Evolutionary conservation across 805 yeast genomes (phyloP).

Genomic region (Ogataea neopini): DNA sequence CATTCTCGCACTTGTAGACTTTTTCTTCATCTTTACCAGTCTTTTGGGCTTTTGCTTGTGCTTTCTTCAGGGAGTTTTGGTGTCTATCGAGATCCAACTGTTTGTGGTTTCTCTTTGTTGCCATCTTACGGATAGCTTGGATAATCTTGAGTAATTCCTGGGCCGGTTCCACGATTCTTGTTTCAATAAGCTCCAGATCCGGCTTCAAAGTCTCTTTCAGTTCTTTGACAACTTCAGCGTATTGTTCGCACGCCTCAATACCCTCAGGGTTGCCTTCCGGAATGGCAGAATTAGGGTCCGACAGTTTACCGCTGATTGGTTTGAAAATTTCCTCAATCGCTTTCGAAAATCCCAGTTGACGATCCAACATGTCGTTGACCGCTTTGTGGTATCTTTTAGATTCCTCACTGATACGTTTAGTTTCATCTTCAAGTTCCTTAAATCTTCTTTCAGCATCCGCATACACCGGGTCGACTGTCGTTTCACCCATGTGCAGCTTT

Average conservation of each 20-base stretch:
- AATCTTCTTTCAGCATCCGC: constrained; percentile 95
- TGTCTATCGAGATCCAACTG: constrained; percentile 92
- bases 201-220: constrained; percentile 86
- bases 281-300: constrained; percentile 82
- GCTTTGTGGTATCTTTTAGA: constrained; percentile 88
- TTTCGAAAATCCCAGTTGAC: constrained; percentile 92
- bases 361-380: constrained; percentile 89
- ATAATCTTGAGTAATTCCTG: constrained; percentile 85
- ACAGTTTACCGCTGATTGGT: constrained; percentile 89
- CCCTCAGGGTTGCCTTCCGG: constrained; percentile 98
- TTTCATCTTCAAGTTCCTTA: constrained; percentile 85
- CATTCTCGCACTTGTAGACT: constrained; percentile 86
- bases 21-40: constrained; percentile 89
- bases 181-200: constrained; percentile 87
- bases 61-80: constrained; percentile 64
- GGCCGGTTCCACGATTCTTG: constrained; percentile 87
- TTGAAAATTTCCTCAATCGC: constrained; percentile 95
- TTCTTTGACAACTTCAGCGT: constrained; percentile 83
- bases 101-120: constrained; percentile 93
- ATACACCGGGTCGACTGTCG: constrained; percentile 84
- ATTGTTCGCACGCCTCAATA: constrained; percentile 90
- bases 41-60: constrained; percentile 79
- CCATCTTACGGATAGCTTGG: constrained; percentile 85
- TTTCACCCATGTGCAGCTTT: constrained; percentile 84
- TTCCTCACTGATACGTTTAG: constrained; percentile 86